Percentiles rank a stretch among this genome's conserved stretches.
phyloP scores from a whole-genome alignment of 148 eudicot species.

The Spergularia marina region DNA sequence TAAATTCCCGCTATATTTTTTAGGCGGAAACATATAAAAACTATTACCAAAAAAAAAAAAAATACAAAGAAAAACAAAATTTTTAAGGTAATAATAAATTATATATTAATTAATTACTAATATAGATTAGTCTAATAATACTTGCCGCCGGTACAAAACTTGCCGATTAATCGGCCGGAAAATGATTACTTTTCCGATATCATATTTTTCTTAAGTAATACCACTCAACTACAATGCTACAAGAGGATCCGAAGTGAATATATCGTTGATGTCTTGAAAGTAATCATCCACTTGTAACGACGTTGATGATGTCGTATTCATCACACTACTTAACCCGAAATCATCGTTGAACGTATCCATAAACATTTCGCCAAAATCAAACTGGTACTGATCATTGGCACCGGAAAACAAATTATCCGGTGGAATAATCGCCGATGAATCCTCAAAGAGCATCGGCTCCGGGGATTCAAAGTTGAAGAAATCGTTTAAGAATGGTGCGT shows the following conservation, averaged over 20 bases:
- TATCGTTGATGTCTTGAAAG: slow-evolving; percentile 55
- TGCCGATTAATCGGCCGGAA: slow-evolving; percentile 41
- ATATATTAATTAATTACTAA: not conserved
- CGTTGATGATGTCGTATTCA: slow-evolving; percentile 16
- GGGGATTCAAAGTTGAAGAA: slow-evolving; percentile 49
- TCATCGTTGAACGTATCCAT: slow-evolving; percentile 20
- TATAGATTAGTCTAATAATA: not conserved
- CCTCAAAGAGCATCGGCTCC: slow-evolving; percentile 37
- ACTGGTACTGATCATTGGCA: not conserved
- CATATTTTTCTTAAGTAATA: not conserved
- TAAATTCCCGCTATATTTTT: slow-evolving; percentile 15
- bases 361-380: slow-evolving; percentile 30
- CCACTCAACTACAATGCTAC: slow-evolving; percentile 30
- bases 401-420: not conserved
- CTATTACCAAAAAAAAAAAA: not conserved
- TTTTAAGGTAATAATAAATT: not conserved
- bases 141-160: slow-evolving; percentile 50
- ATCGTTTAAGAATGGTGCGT: slow-evolving; percentile 34
- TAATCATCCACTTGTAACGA: slow-evolving; percentile 55
- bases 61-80: not conserved
- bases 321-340: not conserved
- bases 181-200: slow-evolving; percentile 10
- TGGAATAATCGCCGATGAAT: slow-evolving; percentile 16
- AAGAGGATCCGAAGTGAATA: slow-evolving; percentile 41
- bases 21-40: not conserved